These are phyloP conservation scores for Fistulinella prunicolor DNA, from an alignment of 768 basidiomycete genomes.

Conservation along the genomic window DNA sequence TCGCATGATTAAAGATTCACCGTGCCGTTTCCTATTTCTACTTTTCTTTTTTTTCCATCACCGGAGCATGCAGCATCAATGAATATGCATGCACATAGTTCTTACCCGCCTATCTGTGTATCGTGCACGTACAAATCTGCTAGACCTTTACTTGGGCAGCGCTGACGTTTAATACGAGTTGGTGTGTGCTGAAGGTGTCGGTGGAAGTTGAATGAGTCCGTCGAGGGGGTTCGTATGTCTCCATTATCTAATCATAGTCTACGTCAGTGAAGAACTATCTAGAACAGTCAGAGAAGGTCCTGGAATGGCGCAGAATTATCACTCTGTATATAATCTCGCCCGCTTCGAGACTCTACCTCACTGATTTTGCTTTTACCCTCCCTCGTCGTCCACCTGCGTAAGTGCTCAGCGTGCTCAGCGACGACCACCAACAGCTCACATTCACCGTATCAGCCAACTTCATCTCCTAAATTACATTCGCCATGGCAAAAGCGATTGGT, in stretches of 20 bases:
- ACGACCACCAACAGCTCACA: slow-evolving; percentile 4
- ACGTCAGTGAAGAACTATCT: slow-evolving; percentile 33
- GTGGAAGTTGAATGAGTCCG: background rate
- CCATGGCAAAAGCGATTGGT: slow-evolving; percentile 80
- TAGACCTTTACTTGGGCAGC: slow-evolving; percentile 21
- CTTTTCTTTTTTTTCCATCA: slow-evolving; percentile 1
- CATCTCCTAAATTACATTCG: slow-evolving; percentile 8
- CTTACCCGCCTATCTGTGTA: slow-evolving; percentile 22
- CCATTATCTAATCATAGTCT: slow-evolving; percentile 34
- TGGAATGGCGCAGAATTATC: slow-evolving; percentile 31
- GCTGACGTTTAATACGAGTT: slow-evolving; percentile 8
- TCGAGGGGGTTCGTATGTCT: slow-evolving; percentile 8
- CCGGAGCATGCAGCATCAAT: slow-evolving; percentile 26
- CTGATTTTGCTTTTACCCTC: slow-evolving; percentile 9
- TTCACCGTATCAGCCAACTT: slow-evolving; percentile 7
- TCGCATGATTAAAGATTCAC: slow-evolving; percentile 17
- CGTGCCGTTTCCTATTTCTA: slow-evolving; percentile 12
- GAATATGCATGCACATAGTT: slow-evolving; percentile 28
- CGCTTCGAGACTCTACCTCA: slow-evolving; percentile 3
- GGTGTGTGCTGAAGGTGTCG: no score
- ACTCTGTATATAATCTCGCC: slow-evolving; percentile 28
- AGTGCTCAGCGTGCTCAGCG: slow-evolving; percentile 9
- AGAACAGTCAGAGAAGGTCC: slow-evolving; percentile 33
- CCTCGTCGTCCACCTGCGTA: slow-evolving; percentile 15
- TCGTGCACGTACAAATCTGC: slow-evolving; percentile 26